Percentiles rank a stretch among this genome's conserved stretches.
Conservation (phyloP, 331 rosid species). For the Arachis monticola region DNA sequence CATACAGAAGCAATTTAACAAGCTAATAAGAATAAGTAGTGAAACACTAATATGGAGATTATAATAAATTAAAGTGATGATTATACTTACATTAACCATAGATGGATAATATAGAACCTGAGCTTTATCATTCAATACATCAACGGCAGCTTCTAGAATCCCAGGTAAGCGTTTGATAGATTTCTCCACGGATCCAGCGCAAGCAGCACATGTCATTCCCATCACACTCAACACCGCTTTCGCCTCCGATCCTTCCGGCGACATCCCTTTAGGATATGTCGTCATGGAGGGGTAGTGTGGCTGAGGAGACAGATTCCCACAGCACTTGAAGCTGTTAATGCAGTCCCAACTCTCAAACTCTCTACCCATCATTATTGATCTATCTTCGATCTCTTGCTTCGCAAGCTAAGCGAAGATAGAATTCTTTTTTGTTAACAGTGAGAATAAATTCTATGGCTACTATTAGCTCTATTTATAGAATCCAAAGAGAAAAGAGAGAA, state of each 20-base stretch:
- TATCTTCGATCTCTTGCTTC: background rate
- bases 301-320: conserved; percentile 52
- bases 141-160: conserved; percentile 70
- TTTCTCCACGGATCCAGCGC: conserved; percentile 83
- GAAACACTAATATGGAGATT: too few relatives aligned
- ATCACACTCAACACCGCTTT: conserved; percentile 58
- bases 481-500: background rate
- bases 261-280: conserved; percentile 52
- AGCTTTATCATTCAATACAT: conserved; percentile 72
- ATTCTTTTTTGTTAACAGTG: background rate
- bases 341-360: conserved; percentile 33
- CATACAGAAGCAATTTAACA: too few relatives aligned
- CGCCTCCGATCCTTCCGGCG: conserved; percentile 37
- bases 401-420: background rate
- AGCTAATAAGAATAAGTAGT: too few relatives aligned
- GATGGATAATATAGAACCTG: conserved; percentile 59
- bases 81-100: conserved; percentile 53
- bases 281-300: conserved; percentile 81
- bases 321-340: conserved; percentile 26
- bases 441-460: background rate
- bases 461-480: conserved; percentile 9
- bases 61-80: too few relatives aligned
- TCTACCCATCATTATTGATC: conserved; percentile 1
- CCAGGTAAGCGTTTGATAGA: conserved; percentile 81
- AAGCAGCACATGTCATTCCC: conserved; percentile 88